These are phyloP conservation scores for Erodium texanum DNA, from an alignment of 441 rosid genomes.

Conservation along the genomic window DNA sequence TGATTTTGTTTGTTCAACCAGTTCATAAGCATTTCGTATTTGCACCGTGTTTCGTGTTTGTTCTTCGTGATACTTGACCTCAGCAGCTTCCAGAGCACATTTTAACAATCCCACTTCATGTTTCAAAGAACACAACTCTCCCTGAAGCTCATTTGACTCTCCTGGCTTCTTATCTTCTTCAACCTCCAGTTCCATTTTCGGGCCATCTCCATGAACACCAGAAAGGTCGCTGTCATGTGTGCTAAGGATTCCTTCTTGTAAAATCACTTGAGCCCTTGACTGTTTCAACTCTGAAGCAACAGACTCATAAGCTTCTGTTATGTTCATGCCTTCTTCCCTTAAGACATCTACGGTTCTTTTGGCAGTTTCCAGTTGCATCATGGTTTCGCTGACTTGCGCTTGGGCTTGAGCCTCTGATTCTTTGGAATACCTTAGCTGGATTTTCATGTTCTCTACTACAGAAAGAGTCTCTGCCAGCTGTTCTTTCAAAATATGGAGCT, in stretches of 20 bases:
- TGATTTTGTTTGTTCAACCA: slow-evolving; percentile 36
- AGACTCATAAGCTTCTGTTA: slow-evolving; percentile 13
- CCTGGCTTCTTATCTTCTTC: slow-evolving; percentile 23
- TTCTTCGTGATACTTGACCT: slow-evolving; percentile 39
- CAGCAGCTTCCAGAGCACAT: slow-evolving; percentile 48
- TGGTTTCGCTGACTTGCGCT: slow-evolving; percentile 21
- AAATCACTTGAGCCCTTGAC: slow-evolving; percentile 18
- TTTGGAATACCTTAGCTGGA: slow-evolving; percentile 44
- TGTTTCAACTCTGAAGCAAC: slow-evolving; percentile 18
- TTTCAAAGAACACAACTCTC: slow-evolving; percentile 41
- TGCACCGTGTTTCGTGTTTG: slow-evolving; percentile 27
- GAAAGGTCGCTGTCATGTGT: slow-evolving; percentile 7
- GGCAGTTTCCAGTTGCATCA: slow-evolving; percentile 17
- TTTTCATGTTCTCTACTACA: slow-evolving; percentile 63
- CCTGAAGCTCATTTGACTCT: slow-evolving; percentile 37
- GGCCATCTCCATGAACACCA: slow-evolving; percentile 9
- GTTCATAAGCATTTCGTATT: slow-evolving; percentile 34
- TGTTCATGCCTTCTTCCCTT: slow-evolving; percentile 14
- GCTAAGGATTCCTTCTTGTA: slow-evolving; percentile 14
- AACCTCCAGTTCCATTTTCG: slow-evolving; percentile 20
- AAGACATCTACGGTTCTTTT: slow-evolving; percentile 17
- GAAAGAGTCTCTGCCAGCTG: slow-evolving; percentile 59
- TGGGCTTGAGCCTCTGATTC: slow-evolving; percentile 75
- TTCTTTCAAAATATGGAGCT: slow-evolving; percentile 51
- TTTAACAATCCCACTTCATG: slow-evolving; percentile 47